Conservation (phyloP, 352 stramenopile species). For the Thalassiosira mediterranea region DNA sequence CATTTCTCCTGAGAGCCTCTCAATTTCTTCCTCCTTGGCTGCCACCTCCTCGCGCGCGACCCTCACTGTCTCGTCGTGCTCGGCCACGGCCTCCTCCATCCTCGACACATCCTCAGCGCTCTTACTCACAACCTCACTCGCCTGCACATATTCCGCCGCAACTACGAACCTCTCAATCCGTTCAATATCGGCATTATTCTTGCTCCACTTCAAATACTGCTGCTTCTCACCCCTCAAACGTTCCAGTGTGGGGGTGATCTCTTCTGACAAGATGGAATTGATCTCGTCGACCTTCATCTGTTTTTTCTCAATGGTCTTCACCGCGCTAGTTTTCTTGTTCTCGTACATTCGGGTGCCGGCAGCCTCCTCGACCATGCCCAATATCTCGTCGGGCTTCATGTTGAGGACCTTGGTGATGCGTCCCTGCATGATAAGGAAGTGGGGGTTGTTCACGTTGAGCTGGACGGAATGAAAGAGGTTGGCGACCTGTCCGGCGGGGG, state of each 20-base stretch:
- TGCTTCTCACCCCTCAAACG: conserved; percentile 96
- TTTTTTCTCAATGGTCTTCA: conserved; percentile 99
- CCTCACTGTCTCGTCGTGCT: conserved; percentile 83
- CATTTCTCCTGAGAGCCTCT: conserved; percentile 79
- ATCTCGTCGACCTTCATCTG: conserved; percentile 99
- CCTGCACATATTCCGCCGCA: conserved; percentile 93
- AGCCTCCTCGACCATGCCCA: conserved; percentile 99
- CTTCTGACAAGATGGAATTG: conserved; percentile 95
- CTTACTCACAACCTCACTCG: conserved; percentile 86
- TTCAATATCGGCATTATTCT: conserved; percentile 98
- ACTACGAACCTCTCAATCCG: conserved; percentile 96
- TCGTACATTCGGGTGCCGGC: conserved; percentile 99
- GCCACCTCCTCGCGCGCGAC: conserved; percentile 81
- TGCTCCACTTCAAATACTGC: conserved; percentile 97
- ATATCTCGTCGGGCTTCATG: conserved; percentile 99
- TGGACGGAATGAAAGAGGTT: conserved; percentile 99
- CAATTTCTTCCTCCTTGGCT: conserved; percentile 88
- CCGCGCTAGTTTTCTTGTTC: conserved; percentile 96
- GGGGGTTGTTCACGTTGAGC: conserved; percentile 99
- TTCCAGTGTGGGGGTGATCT: conserved; percentile 99
- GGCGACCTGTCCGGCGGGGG: conserved; percentile 96
- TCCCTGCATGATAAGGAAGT: conserved; percentile 99
- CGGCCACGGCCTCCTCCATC: conserved; percentile 87
- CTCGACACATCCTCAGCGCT: conserved; percentile 70
- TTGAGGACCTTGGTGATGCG: conserved; percentile 99